Base-by-base conservation (phyloP, 257 asterid genomes). In the Plantago ovata region DNA sequence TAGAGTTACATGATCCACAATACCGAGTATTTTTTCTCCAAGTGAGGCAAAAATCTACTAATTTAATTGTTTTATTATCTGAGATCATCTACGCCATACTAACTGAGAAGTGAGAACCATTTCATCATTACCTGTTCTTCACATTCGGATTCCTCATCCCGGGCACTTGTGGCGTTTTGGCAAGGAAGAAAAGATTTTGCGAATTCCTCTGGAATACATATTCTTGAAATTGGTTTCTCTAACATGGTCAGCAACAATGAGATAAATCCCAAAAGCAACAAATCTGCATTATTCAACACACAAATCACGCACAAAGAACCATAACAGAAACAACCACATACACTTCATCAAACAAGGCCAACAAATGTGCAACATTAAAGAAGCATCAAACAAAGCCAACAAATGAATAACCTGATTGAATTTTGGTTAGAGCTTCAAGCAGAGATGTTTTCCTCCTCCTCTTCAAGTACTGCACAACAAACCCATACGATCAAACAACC, bases 241-340 rank as follows among this genome's bases (percentile, higher is more conserved):
- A 59, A 47, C 28, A 82, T 78, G n/a, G 86, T 75, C 42, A 84
- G 72, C 41, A 80, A 58, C 79, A 81, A 78, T 21, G 95, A 86
- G 58, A 86, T 71, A 61, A 86, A 86, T 53, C 95, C 95, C 83
- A 84, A 60, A 60, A 84, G 94, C 86, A 84, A 19, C 81, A 86
- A 68, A 39, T 84, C 95, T 86, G 72, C 72, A 78, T 36, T 9
- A 63, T 18, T 50, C 33, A 63, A 39, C n/a, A 58, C 39, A 2
- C 23, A 42, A 36, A 58, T 44, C 38, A 18, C 43, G 43, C 42
- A 16, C 32, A 52, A 28, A 33, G 45, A n/a, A 19, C 8, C 49
- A 13, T 13, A 41, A 1, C n/a, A 9, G 10, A 60, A n/a, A 20
- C 46, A 11, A 18, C 36, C 7, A 6, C 36, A 1, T 8, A 28